Evolutionary conservation across 768 basidiomycete species (phyloP).

Genomic region (Mycena alexandri): DNA sequence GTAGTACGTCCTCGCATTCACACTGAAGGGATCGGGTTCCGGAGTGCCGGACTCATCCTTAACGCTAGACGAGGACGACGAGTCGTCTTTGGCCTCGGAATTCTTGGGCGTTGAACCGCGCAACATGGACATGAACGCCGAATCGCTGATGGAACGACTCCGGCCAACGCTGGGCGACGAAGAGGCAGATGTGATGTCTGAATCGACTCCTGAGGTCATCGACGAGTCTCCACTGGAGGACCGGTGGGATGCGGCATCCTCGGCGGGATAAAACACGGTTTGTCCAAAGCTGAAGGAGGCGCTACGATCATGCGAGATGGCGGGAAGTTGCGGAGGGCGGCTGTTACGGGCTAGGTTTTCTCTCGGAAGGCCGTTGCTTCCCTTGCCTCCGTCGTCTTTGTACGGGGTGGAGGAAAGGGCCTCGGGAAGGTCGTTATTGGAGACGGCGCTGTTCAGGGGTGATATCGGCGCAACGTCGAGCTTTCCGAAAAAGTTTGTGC

Average conservation of each 20-base stretch:
- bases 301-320: constrained; percentile 65
- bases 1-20: constrained; percentile 81
- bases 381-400: constrained; percentile 53
- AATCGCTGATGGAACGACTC: constrained; percentile 71
- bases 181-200: constrained; percentile 41
- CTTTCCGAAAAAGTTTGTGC: constrained; percentile 66
- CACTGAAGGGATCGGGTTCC: constrained; percentile 81
- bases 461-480: constrained; percentile 50
- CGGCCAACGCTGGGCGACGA: constrained; percentile 52
- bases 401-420: constrained; percentile 60
- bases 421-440: constrained; percentile 37
- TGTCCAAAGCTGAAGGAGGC: constrained; percentile 78
- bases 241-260: constrained; percentile 38
- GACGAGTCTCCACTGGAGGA: constrained; percentile 47
- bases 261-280: constrained; percentile 68
- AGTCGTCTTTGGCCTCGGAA: constrained; percentile 52
- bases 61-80: constrained; percentile 53
- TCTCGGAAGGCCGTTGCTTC: constrained; percentile 44
- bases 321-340: constrained; percentile 50
- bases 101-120: constrained; percentile 49
- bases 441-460: constrained; percentile 44
- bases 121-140: constrained; percentile 69
- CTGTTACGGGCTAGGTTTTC: constrained; percentile 46
- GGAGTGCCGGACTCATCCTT: constrained; percentile 33
- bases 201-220: constrained; percentile 40